These are phyloP conservation scores for Pueraria montana DNA, from an alignment of 306 rosid species.

Conservation along the genomic window DNA sequence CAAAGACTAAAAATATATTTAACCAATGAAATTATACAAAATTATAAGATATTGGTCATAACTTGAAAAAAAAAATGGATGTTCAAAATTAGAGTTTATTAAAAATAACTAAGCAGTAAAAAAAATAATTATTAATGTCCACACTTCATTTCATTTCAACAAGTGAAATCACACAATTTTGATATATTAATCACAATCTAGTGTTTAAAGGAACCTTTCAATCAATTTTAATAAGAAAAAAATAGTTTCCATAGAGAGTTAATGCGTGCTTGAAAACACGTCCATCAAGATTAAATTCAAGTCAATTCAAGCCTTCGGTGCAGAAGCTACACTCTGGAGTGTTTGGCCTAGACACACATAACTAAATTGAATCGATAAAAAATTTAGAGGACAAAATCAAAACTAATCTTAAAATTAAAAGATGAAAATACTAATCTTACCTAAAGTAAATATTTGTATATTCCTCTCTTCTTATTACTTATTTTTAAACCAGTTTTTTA, in stretches of 20 bases:
- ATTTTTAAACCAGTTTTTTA: not conserved
- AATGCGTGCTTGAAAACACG: too few relatives aligned
- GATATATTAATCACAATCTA: not conserved
- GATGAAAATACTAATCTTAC: not conserved
- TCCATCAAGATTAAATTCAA: too few relatives aligned
- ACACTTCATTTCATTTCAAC: not conserved
- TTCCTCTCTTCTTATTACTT: not conserved
- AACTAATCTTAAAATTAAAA: not conserved
- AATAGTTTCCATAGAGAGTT: not conserved
- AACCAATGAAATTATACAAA: not conserved
- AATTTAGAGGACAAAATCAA: not conserved
- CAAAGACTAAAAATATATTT: too few relatives aligned
- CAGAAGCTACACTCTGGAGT: too few relatives aligned
- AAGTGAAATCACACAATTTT: not conserved
- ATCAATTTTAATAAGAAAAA: not conserved
- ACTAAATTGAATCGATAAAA: not conserved
- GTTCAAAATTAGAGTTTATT: not conserved
- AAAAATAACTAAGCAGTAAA: too few relatives aligned
- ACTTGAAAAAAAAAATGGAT: not conserved
- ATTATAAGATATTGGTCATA: not conserved
- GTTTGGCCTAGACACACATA: too few relatives aligned
- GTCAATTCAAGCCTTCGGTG: too few relatives aligned
- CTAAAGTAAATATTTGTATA: not conserved
- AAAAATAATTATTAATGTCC: not conserved
- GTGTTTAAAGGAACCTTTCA: not conserved